phyloP scores from a whole-genome alignment of 345 rosid species.

The Abelmoschus esculentus region DNA sequence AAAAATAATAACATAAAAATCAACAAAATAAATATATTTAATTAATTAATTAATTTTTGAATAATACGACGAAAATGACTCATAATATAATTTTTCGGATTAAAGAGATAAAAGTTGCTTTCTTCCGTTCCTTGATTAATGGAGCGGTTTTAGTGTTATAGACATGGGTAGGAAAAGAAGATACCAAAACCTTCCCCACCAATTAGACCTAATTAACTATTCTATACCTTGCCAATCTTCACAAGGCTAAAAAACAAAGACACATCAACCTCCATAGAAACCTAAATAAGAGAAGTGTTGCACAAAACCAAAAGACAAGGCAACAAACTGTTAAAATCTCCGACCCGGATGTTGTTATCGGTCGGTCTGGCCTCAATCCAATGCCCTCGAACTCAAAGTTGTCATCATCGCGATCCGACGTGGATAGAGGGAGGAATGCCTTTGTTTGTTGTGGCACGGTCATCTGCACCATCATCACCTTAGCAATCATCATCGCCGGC shows the following conservation, averaged over 20 bases:
- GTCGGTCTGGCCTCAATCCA: not conserved
- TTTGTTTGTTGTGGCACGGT: conserved; percentile 66
- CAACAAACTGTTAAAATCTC: conserved; percentile 3
- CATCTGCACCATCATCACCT: conserved; percentile 53
- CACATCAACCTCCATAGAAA: not conserved
- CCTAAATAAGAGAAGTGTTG: not conserved
- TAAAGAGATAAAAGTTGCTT: too few species aligned
- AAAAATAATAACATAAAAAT: too few species aligned
- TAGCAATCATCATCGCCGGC: conserved; percentile 63
- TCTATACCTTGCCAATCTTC: conserved; percentile 17
- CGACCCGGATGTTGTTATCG: conserved; percentile 25
- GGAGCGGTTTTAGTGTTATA: too few species aligned
- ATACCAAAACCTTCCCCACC: conserved; percentile 66
- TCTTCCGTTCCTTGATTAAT: too few species aligned
- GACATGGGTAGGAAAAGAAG: conserved; percentile 43
- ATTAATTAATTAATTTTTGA: too few species aligned
- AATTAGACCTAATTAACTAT: conserved; percentile 17
- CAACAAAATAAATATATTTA: too few species aligned
- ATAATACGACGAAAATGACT: too few species aligned
- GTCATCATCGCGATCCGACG: not conserved
- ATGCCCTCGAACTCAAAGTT: not conserved
- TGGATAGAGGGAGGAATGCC: conserved; percentile 33
- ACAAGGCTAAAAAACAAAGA: not conserved
- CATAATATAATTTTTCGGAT: too few species aligned
- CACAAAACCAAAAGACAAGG: conserved; percentile 7